Evolutionary conservation across 306 rosid species (phyloP).

Genomic region (Gastrolobium bilobum): DNA sequence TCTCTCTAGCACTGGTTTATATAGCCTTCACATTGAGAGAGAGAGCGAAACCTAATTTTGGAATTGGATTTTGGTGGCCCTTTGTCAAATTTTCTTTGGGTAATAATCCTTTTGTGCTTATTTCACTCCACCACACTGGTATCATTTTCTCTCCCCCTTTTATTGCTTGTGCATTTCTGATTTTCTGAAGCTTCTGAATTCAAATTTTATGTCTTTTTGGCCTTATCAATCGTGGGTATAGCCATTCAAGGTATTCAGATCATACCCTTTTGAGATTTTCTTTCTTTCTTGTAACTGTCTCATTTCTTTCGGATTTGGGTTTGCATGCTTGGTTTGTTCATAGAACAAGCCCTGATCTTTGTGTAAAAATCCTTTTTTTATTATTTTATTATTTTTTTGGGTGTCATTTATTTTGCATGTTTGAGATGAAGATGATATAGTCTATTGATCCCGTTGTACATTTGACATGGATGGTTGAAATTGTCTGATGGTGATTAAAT

Average conservation of each 20-base stretch:
- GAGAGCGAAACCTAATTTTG: conserved; percentile 45
- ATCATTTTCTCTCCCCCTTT: neutral
- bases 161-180: neutral
- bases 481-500: conserved; percentile 35
- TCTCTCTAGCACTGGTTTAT: neutral
- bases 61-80: conserved; percentile 51
- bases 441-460: conserved; percentile 1
- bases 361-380: neutral
- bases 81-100: conserved; percentile 52
- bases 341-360: conserved; percentile 31
- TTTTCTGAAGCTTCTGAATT: neutral
- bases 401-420: conserved; percentile 30
- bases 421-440: conserved; percentile 37
- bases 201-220: conserved; percentile 19
- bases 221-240: conserved; percentile 38
- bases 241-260: conserved; percentile 37
- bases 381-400: neutral
- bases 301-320: conserved; percentile 19
- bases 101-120: conserved; percentile 38
- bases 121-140: conserved; percentile 9
- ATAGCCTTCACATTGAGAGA: neutral
- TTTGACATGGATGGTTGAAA: conserved; percentile 32
- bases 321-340: conserved; percentile 44
- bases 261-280: conserved; percentile 4
- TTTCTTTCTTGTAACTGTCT: neutral